phyloP scores from a whole-genome alignment of 768 basidiomycete genomes.

The Russula sp. region DNA sequence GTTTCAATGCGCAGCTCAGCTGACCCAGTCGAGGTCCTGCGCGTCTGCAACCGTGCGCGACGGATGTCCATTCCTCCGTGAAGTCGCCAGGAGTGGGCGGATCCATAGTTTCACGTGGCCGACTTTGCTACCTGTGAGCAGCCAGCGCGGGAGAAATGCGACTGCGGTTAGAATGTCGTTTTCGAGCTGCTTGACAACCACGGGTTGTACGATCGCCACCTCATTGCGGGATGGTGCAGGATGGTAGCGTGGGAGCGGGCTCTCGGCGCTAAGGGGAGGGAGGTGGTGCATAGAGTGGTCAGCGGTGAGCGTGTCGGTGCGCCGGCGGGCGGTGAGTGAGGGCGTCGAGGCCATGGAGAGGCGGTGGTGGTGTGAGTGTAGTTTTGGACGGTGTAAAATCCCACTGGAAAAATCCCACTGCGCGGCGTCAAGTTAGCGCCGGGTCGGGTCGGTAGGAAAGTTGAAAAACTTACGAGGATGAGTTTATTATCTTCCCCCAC shows the following conservation, averaged over 20 bases:
- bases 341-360: conserved; percentile 73
- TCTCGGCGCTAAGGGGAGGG: conserved; percentile 40
- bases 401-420: conserved; percentile 96
- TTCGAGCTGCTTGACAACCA: conserved; percentile 81
- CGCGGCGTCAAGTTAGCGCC: not conserved
- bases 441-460: not conserved
- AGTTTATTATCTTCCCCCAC: conserved; percentile 97
- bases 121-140: conserved; percentile 72
- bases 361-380: conserved; percentile 62
- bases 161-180: conserved; percentile 69
- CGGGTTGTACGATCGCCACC: conserved; percentile 85
- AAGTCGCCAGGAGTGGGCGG: conserved; percentile 48
- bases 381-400: conserved; percentile 82
- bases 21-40: conserved; percentile 19
- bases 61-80: conserved; percentile 17
- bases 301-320: conserved; percentile 26
- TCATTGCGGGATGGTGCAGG: conserved; percentile 88
- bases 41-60: conserved; percentile 7
- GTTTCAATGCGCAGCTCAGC: not conserved
- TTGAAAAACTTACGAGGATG: conserved; percentile 57
- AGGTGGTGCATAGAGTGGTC: conserved; percentile 57
- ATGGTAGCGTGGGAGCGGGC: conserved; percentile 57
- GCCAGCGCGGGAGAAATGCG: conserved; percentile 68
- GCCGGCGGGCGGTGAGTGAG: conserved; percentile 64
- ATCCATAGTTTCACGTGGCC: conserved; percentile 85